Evolutionary conservation across 148 eudicot species (phyloP), one percentile per base, ranked within the genome.

Genomic region (Persicaria maculosa): DNA sequence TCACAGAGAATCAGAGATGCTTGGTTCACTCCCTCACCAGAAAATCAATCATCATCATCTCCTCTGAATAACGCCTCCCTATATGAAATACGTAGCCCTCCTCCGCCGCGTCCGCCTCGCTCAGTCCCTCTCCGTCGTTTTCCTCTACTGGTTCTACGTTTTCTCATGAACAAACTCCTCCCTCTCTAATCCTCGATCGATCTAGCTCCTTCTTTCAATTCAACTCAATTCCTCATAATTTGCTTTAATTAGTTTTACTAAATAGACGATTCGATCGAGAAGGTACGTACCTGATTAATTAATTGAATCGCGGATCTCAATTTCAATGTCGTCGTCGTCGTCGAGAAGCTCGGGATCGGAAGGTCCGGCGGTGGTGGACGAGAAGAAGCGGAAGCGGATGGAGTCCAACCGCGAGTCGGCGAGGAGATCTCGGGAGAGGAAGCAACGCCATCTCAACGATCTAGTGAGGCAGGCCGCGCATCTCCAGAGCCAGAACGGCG

Each of bases 351-450:
- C 86, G 1, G 84, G 82, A 31, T 83, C 85, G 8, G 88, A 81
- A 44, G 87, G 79, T n/a, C 46, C 77, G 20, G 76, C 58, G 9
- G 9, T 43, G 55, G 53, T 74, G 71, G 94, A 86, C 44, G 91
- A 92, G 52, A 92, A 83, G 75, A 92, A 87, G 83, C 81, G 89
- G 46, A 80, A 85, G 78, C 83, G 97, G 65, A 86, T 78, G 97
- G 83, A 85, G 7, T 90, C 92, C 17, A 92, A 92, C 71, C 80
- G 95, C 2, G 95, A 92, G 57, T 92, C 97, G 0, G 97, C 97
- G 0, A 74, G 88, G 57, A 76, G 95, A 5, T 92, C 97, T 22
- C 83, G 97, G 85, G 79, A 81, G 77, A 85, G 81, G 76, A 88
- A 82, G 79, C 91, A 90, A 77, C 76, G 85, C 5, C 92, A 87